phyloP scores from a whole-genome alignment of 495 filamentous ascomycete species.

The Aspergillus conjunctus region DNA sequence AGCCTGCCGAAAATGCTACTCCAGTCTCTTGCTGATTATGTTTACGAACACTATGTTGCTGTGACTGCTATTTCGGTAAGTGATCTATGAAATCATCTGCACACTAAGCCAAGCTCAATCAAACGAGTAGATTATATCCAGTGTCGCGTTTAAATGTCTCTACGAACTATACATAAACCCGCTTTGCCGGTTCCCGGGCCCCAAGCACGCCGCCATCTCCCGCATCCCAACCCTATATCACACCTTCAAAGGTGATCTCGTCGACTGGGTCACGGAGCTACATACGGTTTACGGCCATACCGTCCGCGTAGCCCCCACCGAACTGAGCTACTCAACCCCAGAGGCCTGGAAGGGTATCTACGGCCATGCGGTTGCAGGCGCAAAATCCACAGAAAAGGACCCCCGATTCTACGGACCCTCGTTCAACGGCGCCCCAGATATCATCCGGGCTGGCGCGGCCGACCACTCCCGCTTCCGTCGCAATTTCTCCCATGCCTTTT shows the following conservation, averaged over 20 bases:
- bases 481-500: conserved; percentile 53
- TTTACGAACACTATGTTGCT: not conserved
- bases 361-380: conserved; percentile 34
- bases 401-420: conserved; percentile 30
- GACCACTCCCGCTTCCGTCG: conserved; percentile 43
- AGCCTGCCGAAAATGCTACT: not conserved
- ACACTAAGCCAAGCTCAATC: not conserved
- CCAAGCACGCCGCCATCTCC: conserved; percentile 42
- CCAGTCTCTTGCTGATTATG: not conserved
- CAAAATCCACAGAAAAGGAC: conserved; percentile 18
- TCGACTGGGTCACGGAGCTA: conserved; percentile 17
- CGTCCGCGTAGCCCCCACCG: conserved; percentile 56
- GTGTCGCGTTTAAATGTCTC: conserved; percentile 2
- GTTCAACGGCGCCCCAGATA: conserved; percentile 35
- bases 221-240: conserved; percentile 25
- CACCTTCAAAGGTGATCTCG: conserved; percentile 13
- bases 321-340: conserved; percentile 55
- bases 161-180: conserved; percentile 52
- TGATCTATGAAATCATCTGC: not conserved
- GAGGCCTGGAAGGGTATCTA: conserved; percentile 60
- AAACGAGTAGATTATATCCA: not conserved
- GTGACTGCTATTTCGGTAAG: not conserved
- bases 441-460: conserved; percentile 16
- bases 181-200: conserved; percentile 47
- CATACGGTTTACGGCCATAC: conserved; percentile 42